Evolutionary conservation across 495 filamentous ascomycete genomes (phyloP), one percentile per base, ranked within the genome.

Genomic region (Bathelium albidoporum): DNA sequence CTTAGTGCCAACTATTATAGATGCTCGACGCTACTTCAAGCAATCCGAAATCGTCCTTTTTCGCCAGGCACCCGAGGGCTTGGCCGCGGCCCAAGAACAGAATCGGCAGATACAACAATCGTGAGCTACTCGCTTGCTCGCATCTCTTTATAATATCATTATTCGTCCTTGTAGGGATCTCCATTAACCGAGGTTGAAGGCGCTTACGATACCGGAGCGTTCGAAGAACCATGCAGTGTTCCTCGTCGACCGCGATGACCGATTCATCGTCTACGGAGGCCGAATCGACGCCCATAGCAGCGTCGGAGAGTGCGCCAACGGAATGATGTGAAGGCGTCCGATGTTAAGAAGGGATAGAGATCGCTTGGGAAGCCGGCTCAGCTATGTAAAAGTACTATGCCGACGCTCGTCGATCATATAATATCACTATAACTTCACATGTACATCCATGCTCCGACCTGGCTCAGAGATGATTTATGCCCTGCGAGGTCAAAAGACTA

Each of bases 21-120:
- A 99, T 73, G 95, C 95, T 45, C 82, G 94, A 67, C 85, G 94
- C 65, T 99, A 99, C 78, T 99, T 99, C 80, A 99, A 99, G 73
- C 94, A 99, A 76, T 96, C 91, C 60, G 94, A 99, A 77, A 99
- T 99, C 72, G 90, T 96, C 62, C 88, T 99, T 55, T 97, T 89
- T 79, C 88, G 95, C 61, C 94, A 97, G 81, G 86, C 91, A 26
- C 94, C 94, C 32, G 92, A 89, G 69, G 49, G 49, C 29, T 24
- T 55, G 5, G 49, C 49, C 24, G 49, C 49, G 16, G 49, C 49
- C 24, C 49, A 55, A 55, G 49, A 55, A 55, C 49, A 55, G 20
- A 55, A 55, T 16, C n/a, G 24, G 49, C 49, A 55, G 29, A 55
- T 55, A 26, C 49, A 55, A 55, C 49, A 55, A 55, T 55, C 49